Percentiles rank a stretch among this genome's conserved stretches.
phyloP scores from a whole-genome alignment of 257 asterid species.

The Pogostemon cablin region DNA sequence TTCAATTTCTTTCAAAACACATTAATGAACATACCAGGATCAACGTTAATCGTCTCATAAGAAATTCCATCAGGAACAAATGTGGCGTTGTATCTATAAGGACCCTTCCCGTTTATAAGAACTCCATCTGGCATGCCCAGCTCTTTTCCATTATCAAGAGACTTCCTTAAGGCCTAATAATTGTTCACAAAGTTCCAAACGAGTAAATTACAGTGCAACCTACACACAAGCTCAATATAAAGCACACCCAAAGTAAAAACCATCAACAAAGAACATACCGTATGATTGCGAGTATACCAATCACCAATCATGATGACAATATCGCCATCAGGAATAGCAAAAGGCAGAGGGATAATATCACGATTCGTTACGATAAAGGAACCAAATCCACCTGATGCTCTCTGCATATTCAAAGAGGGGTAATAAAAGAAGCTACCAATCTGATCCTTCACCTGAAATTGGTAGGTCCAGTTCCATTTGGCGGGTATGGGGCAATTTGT shows the following conservation, averaged over 20 bases:
- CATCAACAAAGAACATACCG: background rate
- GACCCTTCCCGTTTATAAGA: conserved; percentile 4
- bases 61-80: background rate
- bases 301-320: conserved; percentile 6
- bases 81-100: conserved; percentile 1
- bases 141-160: conserved; percentile 2
- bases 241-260: background rate
- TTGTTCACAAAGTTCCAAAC: background rate
- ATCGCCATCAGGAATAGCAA: conserved; percentile 6
- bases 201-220: background rate
- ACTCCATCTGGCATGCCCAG: conserved; percentile 7
- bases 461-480: conserved; percentile 17
- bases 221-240: background rate
- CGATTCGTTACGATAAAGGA: conserved; percentile 5
- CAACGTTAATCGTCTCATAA: conserved; percentile 10
- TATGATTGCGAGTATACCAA: conserved; percentile 12
- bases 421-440: conserved; percentile 13
- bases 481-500: conserved; percentile 11
- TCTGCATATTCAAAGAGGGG: conserved; percentile 8
- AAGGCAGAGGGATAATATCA: background rate
- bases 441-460: conserved; percentile 21
- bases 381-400: conserved; percentile 18
- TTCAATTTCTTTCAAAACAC: background rate
- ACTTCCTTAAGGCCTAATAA: background rate
- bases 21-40: background rate